These are phyloP conservation scores for Hypoxylon lenormandii DNA, from an alignment of 495 filamentous ascomycete species.

Conservation along the genomic window DNA sequence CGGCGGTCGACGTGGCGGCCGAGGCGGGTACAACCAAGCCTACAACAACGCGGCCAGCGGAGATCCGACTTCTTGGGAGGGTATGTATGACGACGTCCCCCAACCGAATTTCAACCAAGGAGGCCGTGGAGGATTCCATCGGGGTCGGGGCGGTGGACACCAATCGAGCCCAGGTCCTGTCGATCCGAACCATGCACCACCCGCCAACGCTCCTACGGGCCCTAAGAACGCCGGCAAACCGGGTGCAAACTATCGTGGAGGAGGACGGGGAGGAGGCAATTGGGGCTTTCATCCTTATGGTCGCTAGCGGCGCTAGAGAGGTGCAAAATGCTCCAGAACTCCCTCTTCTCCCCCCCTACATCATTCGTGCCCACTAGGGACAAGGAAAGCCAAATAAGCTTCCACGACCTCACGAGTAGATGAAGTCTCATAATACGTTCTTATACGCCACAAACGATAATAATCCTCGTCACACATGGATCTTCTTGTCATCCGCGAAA, in stretches of 20 bases:
- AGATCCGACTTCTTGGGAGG: slow-evolving; percentile 88
- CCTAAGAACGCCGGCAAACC: slow-evolving; percentile 95
- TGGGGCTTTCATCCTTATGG: slow-evolving; percentile 86
- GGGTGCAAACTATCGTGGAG: slow-evolving; percentile 93
- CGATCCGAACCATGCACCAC: slow-evolving; percentile 72
- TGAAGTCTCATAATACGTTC: slow-evolving; percentile 16
- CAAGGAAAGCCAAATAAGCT: slow-evolving; percentile 13
- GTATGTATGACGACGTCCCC: slow-evolving; percentile 99
- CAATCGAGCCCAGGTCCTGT: slow-evolving; percentile 54
- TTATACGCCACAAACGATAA: slow-evolving; percentile 8
- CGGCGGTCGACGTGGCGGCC: slow-evolving; percentile 52
- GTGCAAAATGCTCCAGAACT: not conserved
- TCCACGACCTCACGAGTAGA: slow-evolving; percentile 38
- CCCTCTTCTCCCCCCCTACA: not conserved
- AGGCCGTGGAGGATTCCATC: slow-evolving; percentile 63
- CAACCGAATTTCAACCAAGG: slow-evolving; percentile 78
- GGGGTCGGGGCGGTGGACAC: slow-evolving; percentile 47
- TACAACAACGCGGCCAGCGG: slow-evolving; percentile 46
- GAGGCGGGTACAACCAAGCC: slow-evolving; percentile 48
- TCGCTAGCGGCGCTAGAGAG: slow-evolving; percentile 32
- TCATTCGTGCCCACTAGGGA: slow-evolving; percentile 11
- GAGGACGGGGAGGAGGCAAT: slow-evolving; percentile 81
- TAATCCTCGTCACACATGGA: slow-evolving; percentile 5
- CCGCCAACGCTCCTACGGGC: slow-evolving; percentile 93
- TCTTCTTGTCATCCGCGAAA: slow-evolving; percentile 6